Conservation (phyloP, 1,284 basidiomycete genomes). For the Ustilago hordei region DNA sequence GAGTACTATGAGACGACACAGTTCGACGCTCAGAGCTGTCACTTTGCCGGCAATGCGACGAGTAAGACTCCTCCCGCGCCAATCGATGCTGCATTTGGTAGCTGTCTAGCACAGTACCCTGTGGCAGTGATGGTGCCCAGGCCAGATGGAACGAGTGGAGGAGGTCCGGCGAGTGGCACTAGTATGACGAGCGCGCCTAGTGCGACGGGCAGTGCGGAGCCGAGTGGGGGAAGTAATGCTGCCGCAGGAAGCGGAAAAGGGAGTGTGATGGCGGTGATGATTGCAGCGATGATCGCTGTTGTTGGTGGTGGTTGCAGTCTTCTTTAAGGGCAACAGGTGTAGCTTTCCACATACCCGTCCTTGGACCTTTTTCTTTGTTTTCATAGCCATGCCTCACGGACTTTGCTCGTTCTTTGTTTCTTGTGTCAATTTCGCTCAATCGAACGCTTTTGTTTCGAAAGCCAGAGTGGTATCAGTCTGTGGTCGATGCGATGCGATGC, state of each 20-base stretch:
- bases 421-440: background rate
- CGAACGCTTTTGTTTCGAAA: background rate
- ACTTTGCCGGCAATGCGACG: conserved; percentile 85
- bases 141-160: background rate
- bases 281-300: background rate
- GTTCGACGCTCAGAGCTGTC: conserved; percentile 75
- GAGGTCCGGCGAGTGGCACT: background rate
- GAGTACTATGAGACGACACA: conserved; percentile 79
- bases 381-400: background rate
- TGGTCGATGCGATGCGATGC: background rate
- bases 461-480: background rate
- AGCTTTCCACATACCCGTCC: background rate
- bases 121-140: conserved; percentile 53
- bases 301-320: background rate
- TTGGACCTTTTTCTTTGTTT: background rate
- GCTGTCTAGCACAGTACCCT: conserved; percentile 78
- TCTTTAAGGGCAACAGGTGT: background rate
- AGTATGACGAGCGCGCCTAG: background rate
- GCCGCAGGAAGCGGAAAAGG: background rate
- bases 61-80: conserved; percentile 74
- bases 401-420: background rate
- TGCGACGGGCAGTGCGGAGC: background rate
- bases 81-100: conserved; percentile 76
- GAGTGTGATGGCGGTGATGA: background rate
- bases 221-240: background rate